Evolutionary conservation across 495 filamentous ascomycete genomes (phyloP).

Genomic region (Aspergillus bridgeri): DNA sequence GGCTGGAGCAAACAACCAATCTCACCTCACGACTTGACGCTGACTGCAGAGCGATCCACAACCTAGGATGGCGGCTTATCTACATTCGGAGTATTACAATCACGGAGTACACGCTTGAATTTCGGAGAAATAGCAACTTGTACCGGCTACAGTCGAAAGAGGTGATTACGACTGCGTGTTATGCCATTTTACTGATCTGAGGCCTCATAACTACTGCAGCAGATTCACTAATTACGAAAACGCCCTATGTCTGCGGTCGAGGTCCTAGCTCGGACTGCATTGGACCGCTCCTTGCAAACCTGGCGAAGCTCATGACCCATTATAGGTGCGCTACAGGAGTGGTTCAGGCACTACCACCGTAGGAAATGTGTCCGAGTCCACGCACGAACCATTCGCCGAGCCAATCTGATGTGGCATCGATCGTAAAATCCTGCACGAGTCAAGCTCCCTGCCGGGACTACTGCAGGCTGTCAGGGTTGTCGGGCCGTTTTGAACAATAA

Average conservation of each 20-base stretch:
- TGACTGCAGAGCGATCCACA: neutral
- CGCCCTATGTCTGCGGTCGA: too few relatives aligned
- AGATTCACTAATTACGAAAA: neutral
- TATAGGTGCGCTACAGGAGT: neutral
- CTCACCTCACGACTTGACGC: neutral
- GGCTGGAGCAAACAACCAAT: neutral
- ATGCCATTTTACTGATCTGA: neutral
- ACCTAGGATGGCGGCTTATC: neutral
- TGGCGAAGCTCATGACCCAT: too few relatives aligned
- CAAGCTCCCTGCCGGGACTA: neutral
- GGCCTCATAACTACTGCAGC: too few relatives aligned
- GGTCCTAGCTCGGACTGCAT: neutral
- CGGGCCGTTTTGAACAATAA: neutral
- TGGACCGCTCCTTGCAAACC: neutral
- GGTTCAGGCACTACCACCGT: neutral
- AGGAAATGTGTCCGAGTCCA: neutral
- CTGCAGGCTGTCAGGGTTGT: neutral
- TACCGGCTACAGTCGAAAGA: neutral
- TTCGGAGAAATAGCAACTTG: neutral
- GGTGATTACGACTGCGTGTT: neutral
- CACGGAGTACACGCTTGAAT: neutral
- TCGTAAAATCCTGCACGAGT: neutral
- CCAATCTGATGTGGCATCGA: neutral
- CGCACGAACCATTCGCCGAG: neutral
- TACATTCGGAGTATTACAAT: neutral